Evolutionary conservation across 73 alveolate species (phyloP), one percentile per base, ranked within the genome.

Genomic region (Paramecium primaurelia): DNA sequence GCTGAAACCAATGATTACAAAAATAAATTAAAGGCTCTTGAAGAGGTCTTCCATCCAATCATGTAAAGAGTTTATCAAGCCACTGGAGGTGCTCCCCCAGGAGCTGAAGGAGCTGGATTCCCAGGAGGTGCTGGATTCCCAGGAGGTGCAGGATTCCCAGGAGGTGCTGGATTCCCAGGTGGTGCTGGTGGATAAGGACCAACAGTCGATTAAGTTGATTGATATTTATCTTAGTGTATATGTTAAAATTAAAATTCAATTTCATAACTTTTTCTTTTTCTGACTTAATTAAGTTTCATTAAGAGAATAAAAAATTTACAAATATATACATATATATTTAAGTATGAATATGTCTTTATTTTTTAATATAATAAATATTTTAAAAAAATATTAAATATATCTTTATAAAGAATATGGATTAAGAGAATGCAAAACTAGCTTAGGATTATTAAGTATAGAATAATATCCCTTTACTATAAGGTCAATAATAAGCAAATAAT

Each of bases 11-110:
- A 96, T 40, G 98, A 95, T 58, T 92, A 94, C 77, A 98, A 96
- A 90, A 96, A 95, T 86, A 96, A 97, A 94, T 95, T 94, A 80
- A 96, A 96, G 95, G 97, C 96, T 68, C 80, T 96, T 73, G 98
- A 95, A 94, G 98, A 92, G 18, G 84, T 90, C 77, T 97, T 96
- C 97, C 95, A 97, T 96, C 99, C 99, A 89, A 97, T 97, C 92
- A 97, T 97, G 99, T 94, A 94, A 96, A 97, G 93, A 87, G 95
- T 97, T 86, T 97, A 97, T 93, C 98, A 95, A 93, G 97, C 98
- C 36, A 95, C 97, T 8, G 99, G 99, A 44, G 99, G 99, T 75
- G 97, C 95, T 84, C 97, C 98, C 47, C 92, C 92, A 45, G 94
- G 94, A 45, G 92, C 92, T 69, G 93, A 96, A 86, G 98, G 98